A percentile compares a stretch with the other conserved stretches of the same genome.
Evolutionary conservation across 306 rosid species (phyloP).

Genomic region (Sphenostylis stenocarpa): DNA sequence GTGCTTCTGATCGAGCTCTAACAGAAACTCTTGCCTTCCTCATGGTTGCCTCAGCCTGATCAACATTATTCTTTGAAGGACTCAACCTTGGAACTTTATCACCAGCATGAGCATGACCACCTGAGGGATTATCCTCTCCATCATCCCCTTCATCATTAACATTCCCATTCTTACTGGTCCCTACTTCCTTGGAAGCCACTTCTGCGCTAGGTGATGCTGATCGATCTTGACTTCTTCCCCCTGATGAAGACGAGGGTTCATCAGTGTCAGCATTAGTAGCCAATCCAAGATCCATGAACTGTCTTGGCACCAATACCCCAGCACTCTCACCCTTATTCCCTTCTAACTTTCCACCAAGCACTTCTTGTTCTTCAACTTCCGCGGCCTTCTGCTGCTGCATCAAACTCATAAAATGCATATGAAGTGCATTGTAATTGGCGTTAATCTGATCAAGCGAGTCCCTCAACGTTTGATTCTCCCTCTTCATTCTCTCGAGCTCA

Average conservation of each 20-base stretch:
- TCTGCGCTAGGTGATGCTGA: constrained; percentile 44
- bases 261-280: constrained; percentile 42
- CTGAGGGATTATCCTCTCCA: constrained; percentile 53
- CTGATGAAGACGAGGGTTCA: constrained; percentile 57
- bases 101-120: constrained; percentile 38
- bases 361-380: constrained; percentile 30
- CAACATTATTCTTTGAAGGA: constrained; percentile 49
- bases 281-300: constrained; percentile 68
- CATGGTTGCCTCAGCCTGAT: constrained; percentile 78
- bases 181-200: constrained; percentile 34
- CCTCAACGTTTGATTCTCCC: constrained; percentile 63
- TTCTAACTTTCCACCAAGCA: constrained; percentile 14
- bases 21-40: constrained; percentile 80
- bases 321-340: constrained; percentile 33
- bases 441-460: constrained; percentile 45
- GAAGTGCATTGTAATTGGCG: constrained; percentile 46
- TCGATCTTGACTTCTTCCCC: constrained; percentile 39
- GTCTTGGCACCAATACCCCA: constrained; percentile 51
- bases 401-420: constrained; percentile 39
- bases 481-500: constrained; percentile 50
- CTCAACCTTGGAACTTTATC: constrained; percentile 52
- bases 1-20: constrained; percentile 77
- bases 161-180: constrained; percentile 21
- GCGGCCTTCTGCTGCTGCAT: constrained; percentile 45
- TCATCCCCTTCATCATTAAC: constrained; percentile 35